Base-by-base conservation (phyloP, 257 asterid genomes). In the Plectranthus barbatus region DNA sequence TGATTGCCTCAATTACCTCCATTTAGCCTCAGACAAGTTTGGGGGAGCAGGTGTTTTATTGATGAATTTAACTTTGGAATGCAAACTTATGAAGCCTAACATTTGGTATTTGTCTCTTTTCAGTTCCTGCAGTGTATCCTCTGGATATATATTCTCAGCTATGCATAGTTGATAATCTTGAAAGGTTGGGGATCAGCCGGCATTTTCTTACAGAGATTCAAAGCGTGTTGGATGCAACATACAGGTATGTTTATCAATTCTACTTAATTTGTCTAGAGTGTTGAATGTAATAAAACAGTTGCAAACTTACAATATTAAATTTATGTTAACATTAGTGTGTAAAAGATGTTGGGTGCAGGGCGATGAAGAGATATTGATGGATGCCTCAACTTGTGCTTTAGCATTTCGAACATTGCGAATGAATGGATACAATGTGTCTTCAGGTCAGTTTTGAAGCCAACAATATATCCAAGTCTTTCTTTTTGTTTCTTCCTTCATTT, bases 71-170 rank as follows among this genome's bases (percentile, higher is more conserved):
- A n/a, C n/a, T n/a, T n/a, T 26, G 31, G n/a, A n/a, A n/a, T 26
- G 31, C 31, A 37, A 40, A 15, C 17, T 15, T 56, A 9, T 40
- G 26, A 42, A 40, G 60, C 14, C 50, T 65, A 53, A 72, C 40
- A 14, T 11, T 10, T 20, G 52, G 7, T 18, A 5, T 66, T 42
- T 66, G 58, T 64, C 56, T 56, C 14, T 48, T 42, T 17, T n/a
- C 87, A 92, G 97, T 86, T 80, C 95, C 98, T 15, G 74, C 91
- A 45, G 71, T 78, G 41, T 78, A 80, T 75, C 97, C 95, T 51
- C 67, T 81, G 26, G 80, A 83, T 60, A 62, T 79, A 48, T 73
- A 84, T 69, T 74, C 76, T 41, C 80, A 72, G 62, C 83, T 92
- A 26, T 71, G 72, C 76, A 70, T 79, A 69, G 64, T 88, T 40